These are phyloP conservation scores for Calycina herbarum DNA, from an alignment of 2,329 filamentous ascomycete genomes.

Conservation along the genomic window DNA sequence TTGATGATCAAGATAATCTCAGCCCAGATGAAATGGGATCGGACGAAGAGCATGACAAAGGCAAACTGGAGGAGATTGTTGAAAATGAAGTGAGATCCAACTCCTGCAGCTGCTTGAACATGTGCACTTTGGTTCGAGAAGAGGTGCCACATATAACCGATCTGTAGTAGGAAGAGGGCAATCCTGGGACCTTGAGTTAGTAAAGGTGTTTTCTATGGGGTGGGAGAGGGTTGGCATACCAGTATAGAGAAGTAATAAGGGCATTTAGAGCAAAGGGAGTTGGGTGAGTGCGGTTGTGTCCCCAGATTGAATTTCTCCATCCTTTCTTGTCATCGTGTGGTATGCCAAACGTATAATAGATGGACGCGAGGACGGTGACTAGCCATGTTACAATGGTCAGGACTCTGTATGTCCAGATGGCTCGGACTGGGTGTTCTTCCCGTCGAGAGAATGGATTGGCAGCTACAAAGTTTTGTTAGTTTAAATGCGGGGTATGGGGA, in stretches of 20 bases:
- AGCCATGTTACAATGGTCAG: constrained; percentile 74
- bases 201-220: background rate
- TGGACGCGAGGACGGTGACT: constrained; percentile 66
- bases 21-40: constrained; percentile 71
- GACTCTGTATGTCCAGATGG: constrained; percentile 73
- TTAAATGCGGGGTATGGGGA: background rate
- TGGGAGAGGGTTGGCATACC: constrained; percentile 48
- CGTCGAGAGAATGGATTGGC: constrained; percentile 70
- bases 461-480: background rate
- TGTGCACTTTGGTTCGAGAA: constrained; percentile 65
- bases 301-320: constrained; percentile 67
- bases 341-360: constrained; percentile 70
- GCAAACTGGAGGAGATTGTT: constrained; percentile 82
- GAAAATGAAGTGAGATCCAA: constrained; percentile 81
- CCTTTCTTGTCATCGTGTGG: constrained; percentile 60
- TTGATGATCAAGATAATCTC: constrained; percentile 77
- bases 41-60: constrained; percentile 82
- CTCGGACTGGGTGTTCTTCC: constrained; percentile 61
- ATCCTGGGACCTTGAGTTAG: constrained; percentile 50
- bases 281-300: constrained; percentile 63
- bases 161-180: constrained; percentile 71
- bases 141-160: constrained; percentile 73
- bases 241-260: constrained; percentile 69
- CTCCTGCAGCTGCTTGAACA: constrained; percentile 69
- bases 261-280: constrained; percentile 77